These are phyloP conservation scores for Cylindricascospora bacillispora DNA, from an alignment of 1,139 yeast species.

Conservation along the genomic window DNA sequence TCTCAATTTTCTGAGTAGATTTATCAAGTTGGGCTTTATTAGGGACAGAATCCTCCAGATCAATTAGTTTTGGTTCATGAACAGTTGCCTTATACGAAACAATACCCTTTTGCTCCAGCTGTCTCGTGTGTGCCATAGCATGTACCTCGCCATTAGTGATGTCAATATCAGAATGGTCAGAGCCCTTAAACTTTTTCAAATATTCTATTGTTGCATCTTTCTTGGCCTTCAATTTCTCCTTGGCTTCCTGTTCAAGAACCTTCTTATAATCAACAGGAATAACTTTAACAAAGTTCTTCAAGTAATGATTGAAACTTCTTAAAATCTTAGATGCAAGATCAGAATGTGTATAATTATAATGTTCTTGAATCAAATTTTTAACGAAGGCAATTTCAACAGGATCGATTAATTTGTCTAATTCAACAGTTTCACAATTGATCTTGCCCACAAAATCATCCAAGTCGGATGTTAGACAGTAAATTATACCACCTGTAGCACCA, in stretches of 20 bases:
- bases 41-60: slow-evolving; percentile 77
- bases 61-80: slow-evolving; percentile 73
- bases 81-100: slow-evolving; percentile 34
- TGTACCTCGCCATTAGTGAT: slow-evolving; percentile 74
- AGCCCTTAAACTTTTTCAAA: slow-evolving; percentile 41
- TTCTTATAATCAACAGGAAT: slow-evolving; percentile 85
- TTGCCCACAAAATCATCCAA: slow-evolving; percentile 69
- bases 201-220: slow-evolving; percentile 37
- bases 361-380: slow-evolving; percentile 89
- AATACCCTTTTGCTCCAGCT: slow-evolving; percentile 27
- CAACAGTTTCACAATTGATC: slow-evolving; percentile 76
- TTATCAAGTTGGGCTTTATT: slow-evolving; percentile 56
- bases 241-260: slow-evolving; percentile 71
- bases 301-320: slow-evolving; percentile 73
- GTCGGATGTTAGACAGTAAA: slow-evolving; percentile 89
- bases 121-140: slow-evolving; percentile 30
- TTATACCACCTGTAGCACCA: slow-evolving; percentile 99
- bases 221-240: slow-evolving; percentile 40
- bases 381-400: slow-evolving; percentile 91
- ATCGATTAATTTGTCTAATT: slow-evolving; percentile 61
- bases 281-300: slow-evolving; percentile 87
- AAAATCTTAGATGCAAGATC: slow-evolving; percentile 77
- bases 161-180: slow-evolving; percentile 72
- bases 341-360: slow-evolving; percentile 87
- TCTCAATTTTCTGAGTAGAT: slow-evolving; percentile 49